phyloP scores from a whole-genome alignment of 345 rosid species.

The Arabidopsis thaliana region DNA sequence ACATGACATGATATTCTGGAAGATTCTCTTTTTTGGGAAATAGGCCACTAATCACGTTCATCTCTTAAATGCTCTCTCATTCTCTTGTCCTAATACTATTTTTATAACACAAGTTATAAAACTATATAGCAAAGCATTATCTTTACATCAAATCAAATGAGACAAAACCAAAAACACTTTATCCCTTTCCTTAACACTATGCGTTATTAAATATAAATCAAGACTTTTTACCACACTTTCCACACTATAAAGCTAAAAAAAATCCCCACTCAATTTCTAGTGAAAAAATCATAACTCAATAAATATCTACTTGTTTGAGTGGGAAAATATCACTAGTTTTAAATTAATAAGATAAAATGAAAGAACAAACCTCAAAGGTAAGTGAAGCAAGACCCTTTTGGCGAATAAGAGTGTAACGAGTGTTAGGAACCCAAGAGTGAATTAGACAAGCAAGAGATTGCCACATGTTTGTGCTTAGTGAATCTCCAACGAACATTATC shows the following conservation, averaged over 20 bases:
- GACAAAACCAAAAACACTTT: slow-evolving; percentile 34
- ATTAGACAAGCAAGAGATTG: slow-evolving; percentile 79
- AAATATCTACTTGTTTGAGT: background rate
- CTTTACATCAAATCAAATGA: slow-evolving; percentile 37
- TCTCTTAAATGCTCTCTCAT: slow-evolving; percentile 42
- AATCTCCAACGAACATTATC: slow-evolving; percentile 98
- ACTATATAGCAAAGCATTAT: slow-evolving; percentile 3
- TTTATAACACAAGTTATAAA: slow-evolving; percentile 2
- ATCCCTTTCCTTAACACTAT: background rate
- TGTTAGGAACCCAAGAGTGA: slow-evolving; percentile 70
- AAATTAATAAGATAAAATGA: background rate
- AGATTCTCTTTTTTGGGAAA: slow-evolving; percentile 49
- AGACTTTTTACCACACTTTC: slow-evolving; percentile 18
- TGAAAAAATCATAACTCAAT: background rate
- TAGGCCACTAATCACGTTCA: slow-evolving; percentile 45
- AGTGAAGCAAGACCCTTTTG: slow-evolving; percentile 62
- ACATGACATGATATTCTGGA: slow-evolving; percentile 35
- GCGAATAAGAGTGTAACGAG: slow-evolving; percentile 52
- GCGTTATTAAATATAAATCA: background rate
- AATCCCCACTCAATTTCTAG: background rate
- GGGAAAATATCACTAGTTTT: background rate
- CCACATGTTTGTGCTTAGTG: slow-evolving; percentile 85
- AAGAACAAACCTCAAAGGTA: slow-evolving; percentile 65
- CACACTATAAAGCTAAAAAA: slow-evolving; percentile 18
- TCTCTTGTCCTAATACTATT: slow-evolving; percentile 27